Base-by-base conservation (phyloP, 441 rosid genomes). In the Manihot esculenta region DNA sequence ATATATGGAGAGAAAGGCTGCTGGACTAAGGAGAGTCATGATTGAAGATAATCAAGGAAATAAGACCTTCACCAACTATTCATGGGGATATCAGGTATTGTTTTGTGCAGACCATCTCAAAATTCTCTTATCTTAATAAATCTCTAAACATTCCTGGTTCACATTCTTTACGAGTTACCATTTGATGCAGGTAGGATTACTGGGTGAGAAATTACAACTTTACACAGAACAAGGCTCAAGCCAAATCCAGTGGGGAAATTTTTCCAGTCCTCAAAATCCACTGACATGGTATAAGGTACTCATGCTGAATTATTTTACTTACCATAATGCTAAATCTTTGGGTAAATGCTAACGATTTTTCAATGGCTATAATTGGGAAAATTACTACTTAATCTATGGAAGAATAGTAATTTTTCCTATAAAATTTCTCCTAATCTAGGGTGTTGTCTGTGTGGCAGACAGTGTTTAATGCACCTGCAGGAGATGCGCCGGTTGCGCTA, bases 201-300 rank as follows among this genome's bases (percentile, higher is more conserved):
- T 68, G 4, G 91, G 94, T 45, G 94, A 89, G 83, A 83, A 66
- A 11, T 62, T 73, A 53, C 76, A 77, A 63, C 72, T 83, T 23
- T 87, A 81, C 64, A 71, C 71, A 24, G 74, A 75, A 2, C 30
- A 59, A 59, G 79, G 88, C 56, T 77, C 86, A 61, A 74, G 18
- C 30, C 73, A 73, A 59, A 69, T 87, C 67, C 79, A 35, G 23
- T 87, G 91, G 91, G 72, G 42, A 5, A 56, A 64, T 10, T 78
- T 76, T 38, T 77, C 80, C 13, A 76, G 76, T 14, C 38, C 78
- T 61, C 73, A 55, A 42, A 72, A 54, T 41, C 79, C 64, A 18
- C 82, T 85, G 8, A 84, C 85, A 49, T 88, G 90, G 91, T 87
- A 84, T 62, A 87, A 87, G 94, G 94, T 89, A 79, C 23, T 62